Percentiles rank a stretch among this genome's conserved stretches.
Conservation (phyloP, 2,329 filamentous ascomycete genomes). For the Diaporthe eres region DNA sequence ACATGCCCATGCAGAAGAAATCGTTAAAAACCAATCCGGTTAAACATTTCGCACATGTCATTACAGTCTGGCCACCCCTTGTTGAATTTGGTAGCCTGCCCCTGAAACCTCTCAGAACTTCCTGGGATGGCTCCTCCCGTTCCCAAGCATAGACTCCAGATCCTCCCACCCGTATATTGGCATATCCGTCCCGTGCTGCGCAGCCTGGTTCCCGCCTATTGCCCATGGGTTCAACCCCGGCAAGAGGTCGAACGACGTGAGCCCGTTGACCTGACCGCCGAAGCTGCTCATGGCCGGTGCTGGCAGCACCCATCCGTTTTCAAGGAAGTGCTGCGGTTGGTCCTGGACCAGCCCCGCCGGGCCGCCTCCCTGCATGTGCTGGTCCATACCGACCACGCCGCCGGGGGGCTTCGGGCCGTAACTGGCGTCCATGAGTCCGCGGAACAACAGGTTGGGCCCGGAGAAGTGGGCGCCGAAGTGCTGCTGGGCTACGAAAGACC, state of each 20-base stretch:
- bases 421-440: conserved; percentile 15
- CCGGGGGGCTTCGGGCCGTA: neutral
- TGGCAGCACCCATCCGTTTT: neutral
- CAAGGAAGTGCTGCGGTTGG: conserved; percentile 3
- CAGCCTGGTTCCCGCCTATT: neutral
- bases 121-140: neutral
- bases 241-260: neutral
- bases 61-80: too few species aligned
- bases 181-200: conserved; percentile 17
- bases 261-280: neutral
- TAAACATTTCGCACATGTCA: neutral
- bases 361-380: neutral
- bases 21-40: neutral
- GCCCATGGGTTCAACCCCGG: conserved; percentile 12
- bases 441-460: conserved; percentile 2
- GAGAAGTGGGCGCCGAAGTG: neutral
- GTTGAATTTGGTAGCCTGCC: neutral
- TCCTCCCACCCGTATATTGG: conserved; percentile 24
- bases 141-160: conserved; percentile 31
- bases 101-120: neutral
- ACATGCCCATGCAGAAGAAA: neutral
- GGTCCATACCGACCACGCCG: neutral
- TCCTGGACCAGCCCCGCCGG: neutral
- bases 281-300: neutral
- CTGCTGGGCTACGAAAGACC: neutral